Conservation (phyloP, 2,329 filamentous ascomycete species). For the Beauveria sp. region DNA sequence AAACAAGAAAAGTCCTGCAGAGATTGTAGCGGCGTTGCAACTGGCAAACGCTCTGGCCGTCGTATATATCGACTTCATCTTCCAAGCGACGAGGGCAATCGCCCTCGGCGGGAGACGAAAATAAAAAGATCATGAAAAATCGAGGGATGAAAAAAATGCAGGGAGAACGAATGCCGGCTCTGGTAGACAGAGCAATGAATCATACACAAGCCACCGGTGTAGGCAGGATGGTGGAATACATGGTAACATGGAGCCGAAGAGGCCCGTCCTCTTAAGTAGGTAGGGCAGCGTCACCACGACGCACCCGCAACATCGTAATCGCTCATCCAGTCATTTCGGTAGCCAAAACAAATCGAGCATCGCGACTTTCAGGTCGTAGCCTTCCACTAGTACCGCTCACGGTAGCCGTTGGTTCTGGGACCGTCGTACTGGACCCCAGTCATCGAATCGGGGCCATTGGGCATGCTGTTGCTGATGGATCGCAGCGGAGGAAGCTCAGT, state of each 20-base stretch:
- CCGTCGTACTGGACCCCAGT: constrained; percentile 57
- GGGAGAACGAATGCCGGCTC: not conserved
- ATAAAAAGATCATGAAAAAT: not conserved
- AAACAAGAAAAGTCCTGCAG: not conserved
- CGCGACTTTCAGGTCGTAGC: too few relatives aligned
- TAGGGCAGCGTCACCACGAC: not conserved
- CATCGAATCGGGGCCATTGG: constrained; percentile 51
- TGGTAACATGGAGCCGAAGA: not conserved
- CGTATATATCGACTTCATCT: not conserved
- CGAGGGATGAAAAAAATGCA: not conserved
- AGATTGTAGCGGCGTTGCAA: constrained; percentile 6
- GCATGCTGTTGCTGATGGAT: constrained; percentile 37
- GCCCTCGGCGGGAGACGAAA: not conserved
- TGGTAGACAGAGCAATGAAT: not conserved
- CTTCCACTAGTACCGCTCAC: constrained; percentile 28
- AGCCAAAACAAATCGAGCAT: not conserved
- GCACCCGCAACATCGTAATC: not conserved
- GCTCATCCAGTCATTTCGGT: not conserved
- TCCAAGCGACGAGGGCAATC: not conserved
- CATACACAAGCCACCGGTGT: not conserved
- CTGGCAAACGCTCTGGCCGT: constrained; percentile 1
- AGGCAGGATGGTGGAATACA: not conserved
- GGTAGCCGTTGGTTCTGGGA: constrained; percentile 37
- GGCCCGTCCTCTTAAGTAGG: not conserved
- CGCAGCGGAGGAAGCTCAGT: constrained; percentile 51